Base-by-base conservation (phyloP, 2,329 filamentous ascomycete species). In the Aspergillus sp. region DNA sequence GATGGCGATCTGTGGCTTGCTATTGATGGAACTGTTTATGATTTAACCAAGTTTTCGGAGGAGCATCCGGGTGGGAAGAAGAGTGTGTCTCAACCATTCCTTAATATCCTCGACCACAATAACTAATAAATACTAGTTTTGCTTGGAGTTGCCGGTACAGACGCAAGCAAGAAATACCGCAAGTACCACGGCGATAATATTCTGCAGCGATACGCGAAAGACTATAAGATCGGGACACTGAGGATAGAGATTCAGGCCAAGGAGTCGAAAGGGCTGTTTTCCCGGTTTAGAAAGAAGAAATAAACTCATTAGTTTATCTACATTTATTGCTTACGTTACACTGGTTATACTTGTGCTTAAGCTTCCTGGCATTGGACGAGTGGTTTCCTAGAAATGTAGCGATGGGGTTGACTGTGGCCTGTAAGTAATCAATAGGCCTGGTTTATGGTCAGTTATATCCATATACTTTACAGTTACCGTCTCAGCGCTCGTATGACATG, bases 41-140 rank as follows among this genome's bases (percentile, higher is more conserved):
- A 70, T 48, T 46, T 69, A 40, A 69, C 65, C 11, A 50, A 55
- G 9, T 70, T 66, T 21, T 55, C 63, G 25, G 54, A 61, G 12
- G 51, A 59, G 9, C 68, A 70, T 54, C 68, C 67, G 0, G 68
- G 67, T 9, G 66, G 68, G 14, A 55, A 59, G 44, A 68, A 64
- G 60, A 56, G 64, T 66, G 19, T 15, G 49, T 17, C 25, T 25
- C 40, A 9, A 21, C 1, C 27, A 8, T 11, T 11, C 9, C 27
- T 1, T 31, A 31, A 4, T 11, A 31, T 1, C 9, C 1, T 11
- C 8, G 9, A 31, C 27, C 8, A 31, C 9, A 31, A 31, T 11
- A 31, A 9, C 9, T 31, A 31, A 31, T 31, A 9, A 37, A 6
- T 6, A 14, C 4, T 12, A 64, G 60, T 64, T 6, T 46, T 62